Base-by-base conservation (phyloP, 2,329 filamentous ascomycete species). In the Trichoderma oligosporum region DNA sequence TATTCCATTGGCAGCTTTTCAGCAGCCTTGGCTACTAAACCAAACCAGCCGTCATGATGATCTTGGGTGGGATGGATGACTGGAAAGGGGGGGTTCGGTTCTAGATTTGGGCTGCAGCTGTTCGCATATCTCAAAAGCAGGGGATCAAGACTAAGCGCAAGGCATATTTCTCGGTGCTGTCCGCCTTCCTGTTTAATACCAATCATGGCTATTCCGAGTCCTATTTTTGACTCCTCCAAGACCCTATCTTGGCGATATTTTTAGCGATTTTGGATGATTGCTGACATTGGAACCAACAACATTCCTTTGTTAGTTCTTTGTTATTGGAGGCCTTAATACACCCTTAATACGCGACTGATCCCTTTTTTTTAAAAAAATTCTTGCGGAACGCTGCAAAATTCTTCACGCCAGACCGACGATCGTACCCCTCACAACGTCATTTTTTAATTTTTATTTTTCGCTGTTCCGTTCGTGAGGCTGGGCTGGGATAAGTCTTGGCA, bases 391-490 rank as follows among this genome's bases (percentile, higher is more conserved):
- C 24, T 38, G 35, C 38, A 44, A 52, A 53, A 53, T n/a, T 38
- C n/a, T n/a, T n/a, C n/a, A n/a, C n/a, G n/a, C n/a, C n/a, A n/a
- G n/a, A 16, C 29, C 38, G 7, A 14, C 49, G 51, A 54, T 31
- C 27, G 11, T 31, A n/a, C 51, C 51, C 51, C 51, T 54, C 51
- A 54, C 42, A 56, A 56, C 42, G 35, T 47, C 39, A 45, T 54
- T 35, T n/a, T 16, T 9, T n/a, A n/a, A n/a, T n/a, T n/a, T n/a
- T n/a, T n/a, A n/a, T n/a, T n/a, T n/a, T n/a, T n/a, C n/a, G n/a
- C n/a, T n/a, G n/a, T n/a, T n/a, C 11, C 42, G 11, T 54, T 35
- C 12, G 29, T n/a, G 39, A 54, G 51, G 51, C 51, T 54, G 51
- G 45, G 22, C 22, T n/a, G 20, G 22, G 39, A 36, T 29, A 44